A percentile compares a stretch with the other conserved stretches of the same genome.
These are phyloP conservation scores for Coprinopsis cinerea DNA, from an alignment of 768 basidiomycete species.

Conservation along the genomic window DNA sequence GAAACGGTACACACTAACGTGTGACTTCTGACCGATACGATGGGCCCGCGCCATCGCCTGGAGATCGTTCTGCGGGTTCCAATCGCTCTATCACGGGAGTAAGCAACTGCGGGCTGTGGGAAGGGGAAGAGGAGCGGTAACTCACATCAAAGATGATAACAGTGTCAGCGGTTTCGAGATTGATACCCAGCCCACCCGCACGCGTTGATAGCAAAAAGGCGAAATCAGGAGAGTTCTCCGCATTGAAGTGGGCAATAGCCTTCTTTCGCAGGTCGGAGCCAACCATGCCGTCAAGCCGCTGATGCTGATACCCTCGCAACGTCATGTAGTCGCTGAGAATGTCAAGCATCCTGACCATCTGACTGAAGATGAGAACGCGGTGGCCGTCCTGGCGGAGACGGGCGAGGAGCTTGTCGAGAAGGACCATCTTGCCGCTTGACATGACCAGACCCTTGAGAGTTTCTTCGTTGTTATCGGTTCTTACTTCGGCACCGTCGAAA, in stretches of 20 bases:
- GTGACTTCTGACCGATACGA: slow-evolving; percentile 97
- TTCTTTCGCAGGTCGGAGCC: slow-evolving; percentile 90
- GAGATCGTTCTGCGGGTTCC: slow-evolving; percentile 98
- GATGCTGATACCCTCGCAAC: slow-evolving; percentile 84
- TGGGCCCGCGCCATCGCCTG: slow-evolving; percentile 99
- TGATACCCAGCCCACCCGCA: slow-evolving; percentile 97
- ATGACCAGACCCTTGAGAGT: slow-evolving; percentile 93
- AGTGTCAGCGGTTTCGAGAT: slow-evolving; percentile 97
- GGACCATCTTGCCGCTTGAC: slow-evolving; percentile 97
- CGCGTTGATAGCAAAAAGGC: slow-evolving; percentile 95
- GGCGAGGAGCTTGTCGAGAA: slow-evolving; percentile 93
- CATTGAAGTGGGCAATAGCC: slow-evolving; percentile 96
- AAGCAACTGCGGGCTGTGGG: slow-evolving; percentile 4
- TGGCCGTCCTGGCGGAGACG: slow-evolving; percentile 89
- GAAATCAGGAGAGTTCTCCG: slow-evolving; percentile 89
- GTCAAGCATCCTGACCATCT: slow-evolving; percentile 99
- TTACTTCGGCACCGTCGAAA: slow-evolving; percentile 89
- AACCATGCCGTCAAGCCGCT: slow-evolving; percentile 94
- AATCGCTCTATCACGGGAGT: slow-evolving; percentile 65
- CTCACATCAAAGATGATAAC: slow-evolving; percentile 98
- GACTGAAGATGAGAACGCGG: slow-evolving; percentile 97
- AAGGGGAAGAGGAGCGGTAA: slow-evolving; percentile 14
- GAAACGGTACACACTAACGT: slow-evolving; percentile 97
- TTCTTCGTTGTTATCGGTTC: slow-evolving; percentile 62
- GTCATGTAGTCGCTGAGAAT: slow-evolving; percentile 97